Percentiles rank a stretch among this genome's conserved stretches.
Conservation (phyloP, 495 filamentous ascomycete species). For the Geoglossum glabrum region DNA sequence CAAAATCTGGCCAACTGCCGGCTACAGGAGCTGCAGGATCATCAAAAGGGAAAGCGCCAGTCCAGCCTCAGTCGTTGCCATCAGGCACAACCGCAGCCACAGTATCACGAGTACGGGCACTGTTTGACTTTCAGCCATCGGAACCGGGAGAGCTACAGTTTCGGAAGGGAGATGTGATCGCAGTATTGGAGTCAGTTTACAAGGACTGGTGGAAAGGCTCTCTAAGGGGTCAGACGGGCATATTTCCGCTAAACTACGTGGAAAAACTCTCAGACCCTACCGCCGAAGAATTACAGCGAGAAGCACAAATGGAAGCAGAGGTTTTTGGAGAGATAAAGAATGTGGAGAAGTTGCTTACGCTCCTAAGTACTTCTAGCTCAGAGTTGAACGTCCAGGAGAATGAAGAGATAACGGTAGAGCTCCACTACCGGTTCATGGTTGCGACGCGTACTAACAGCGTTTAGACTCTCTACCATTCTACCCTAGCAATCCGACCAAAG, state of each 20-base stretch:
- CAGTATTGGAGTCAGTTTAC: conserved; percentile 89
- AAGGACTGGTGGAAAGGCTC: conserved; percentile 99
- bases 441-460: neutral
- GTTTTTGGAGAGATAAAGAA: conserved; percentile 98
- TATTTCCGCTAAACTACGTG: conserved; percentile 96
- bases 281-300: conserved; percentile 78
- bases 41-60: conserved; percentile 17
- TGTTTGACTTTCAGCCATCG: conserved; percentile 87
- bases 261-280: conserved; percentile 93
- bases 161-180: conserved; percentile 91
- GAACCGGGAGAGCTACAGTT: conserved; percentile 91
- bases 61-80: conserved; percentile 29
- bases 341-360: conserved; percentile 84
- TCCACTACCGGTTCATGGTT: neutral
- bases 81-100: conserved; percentile 86
- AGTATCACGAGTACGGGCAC: conserved; percentile 77
- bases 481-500: conserved; percentile 84
- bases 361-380: conserved; percentile 84
- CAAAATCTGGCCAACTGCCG: conserved; percentile 13
- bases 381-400: conserved; percentile 74
- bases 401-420: conserved; percentile 67
- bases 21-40: conserved; percentile 12
- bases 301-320: conserved; percentile 93
- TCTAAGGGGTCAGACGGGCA: conserved; percentile 80
- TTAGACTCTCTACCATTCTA: conserved; percentile 77